phyloP scores from a whole-genome alignment of 2,329 filamentous ascomycete genomes.

The Podosphaera xanthii region DNA sequence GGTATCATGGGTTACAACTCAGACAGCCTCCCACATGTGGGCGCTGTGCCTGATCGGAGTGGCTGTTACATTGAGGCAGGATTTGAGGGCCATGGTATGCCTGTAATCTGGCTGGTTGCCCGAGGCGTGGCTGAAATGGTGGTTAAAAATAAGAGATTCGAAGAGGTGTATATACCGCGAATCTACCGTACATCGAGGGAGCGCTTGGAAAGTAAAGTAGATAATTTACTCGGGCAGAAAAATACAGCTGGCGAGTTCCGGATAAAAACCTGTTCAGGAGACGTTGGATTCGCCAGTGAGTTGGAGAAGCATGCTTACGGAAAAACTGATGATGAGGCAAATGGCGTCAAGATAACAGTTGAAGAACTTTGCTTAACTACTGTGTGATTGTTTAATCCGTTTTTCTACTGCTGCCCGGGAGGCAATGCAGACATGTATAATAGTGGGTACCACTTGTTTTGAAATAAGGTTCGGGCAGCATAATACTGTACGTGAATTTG shows the following conservation, averaged over 20 bases:
- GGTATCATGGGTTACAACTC: constrained; percentile 20
- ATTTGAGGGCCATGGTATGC: constrained; percentile 29
- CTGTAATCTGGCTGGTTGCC: constrained; percentile 20
- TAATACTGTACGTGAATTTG: too few species aligned
- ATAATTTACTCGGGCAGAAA: neutral
- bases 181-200: constrained; percentile 15
- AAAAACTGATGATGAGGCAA: neutral
- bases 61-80: constrained; percentile 23
- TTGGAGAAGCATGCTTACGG: neutral
- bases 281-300: neutral
- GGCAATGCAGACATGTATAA: too few species aligned
- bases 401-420: neutral
- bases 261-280: neutral
- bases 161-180: constrained; percentile 17
- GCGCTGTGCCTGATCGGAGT: constrained; percentile 19
- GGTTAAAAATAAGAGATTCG: constrained; percentile 11
- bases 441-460: too few species aligned
- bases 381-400: neutral
- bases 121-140: constrained; percentile 20
- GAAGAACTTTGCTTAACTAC: neutral
- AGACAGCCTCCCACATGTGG: constrained; percentile 21
- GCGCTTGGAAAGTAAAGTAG: constrained; percentile 3
- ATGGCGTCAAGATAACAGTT: neutral
- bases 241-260: neutral
- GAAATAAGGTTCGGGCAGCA: too few species aligned